Evolutionary conservation across 2,329 filamentous ascomycete species (phyloP).

Genomic region (Metarhizium brunneum): DNA sequence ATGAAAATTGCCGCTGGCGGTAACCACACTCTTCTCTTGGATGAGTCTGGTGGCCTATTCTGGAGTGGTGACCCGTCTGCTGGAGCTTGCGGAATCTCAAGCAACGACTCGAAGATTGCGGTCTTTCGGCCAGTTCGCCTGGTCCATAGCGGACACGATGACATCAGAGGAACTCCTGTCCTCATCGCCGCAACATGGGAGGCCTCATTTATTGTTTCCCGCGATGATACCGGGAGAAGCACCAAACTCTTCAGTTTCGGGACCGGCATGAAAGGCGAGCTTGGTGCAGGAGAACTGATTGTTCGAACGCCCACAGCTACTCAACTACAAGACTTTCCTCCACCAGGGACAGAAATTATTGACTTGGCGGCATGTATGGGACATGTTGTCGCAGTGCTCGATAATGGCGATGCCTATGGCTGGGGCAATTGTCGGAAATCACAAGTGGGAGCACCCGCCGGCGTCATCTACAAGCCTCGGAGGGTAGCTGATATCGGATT

Average conservation of each 20-base stretch:
- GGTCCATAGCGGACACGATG: slow-evolving; percentile 16
- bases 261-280: slow-evolving; percentile 58
- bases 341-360: slow-evolving; percentile 44
- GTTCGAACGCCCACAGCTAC: slow-evolving; percentile 38
- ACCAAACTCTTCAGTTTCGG: slow-evolving; percentile 56
- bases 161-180: slow-evolving; percentile 18
- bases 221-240: slow-evolving; percentile 31
- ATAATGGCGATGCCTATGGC: slow-evolving; percentile 69
- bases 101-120: slow-evolving; percentile 14
- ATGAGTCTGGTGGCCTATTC: slow-evolving; percentile 48
- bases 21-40: slow-evolving; percentile 75
- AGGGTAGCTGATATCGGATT: slow-evolving; percentile 53
- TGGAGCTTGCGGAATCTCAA: slow-evolving; percentile 43
- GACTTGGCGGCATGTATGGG: slow-evolving; percentile 66
- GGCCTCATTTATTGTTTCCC: slow-evolving; percentile 52
- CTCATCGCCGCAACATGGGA: slow-evolving; percentile 71
- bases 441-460: slow-evolving; percentile 58
- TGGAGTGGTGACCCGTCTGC: slow-evolving; percentile 52
- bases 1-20: slow-evolving; percentile 54
- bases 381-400: slow-evolving; percentile 66
- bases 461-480: slow-evolving; percentile 48
- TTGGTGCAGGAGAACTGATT: slow-evolving; percentile 52
- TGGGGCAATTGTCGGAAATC: slow-evolving; percentile 86
- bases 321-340: slow-evolving; percentile 54
- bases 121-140: slow-evolving; percentile 32